Base-by-base conservation (phyloP, 805 yeast genomes). In the Hanseniaspora vineae region DNA sequence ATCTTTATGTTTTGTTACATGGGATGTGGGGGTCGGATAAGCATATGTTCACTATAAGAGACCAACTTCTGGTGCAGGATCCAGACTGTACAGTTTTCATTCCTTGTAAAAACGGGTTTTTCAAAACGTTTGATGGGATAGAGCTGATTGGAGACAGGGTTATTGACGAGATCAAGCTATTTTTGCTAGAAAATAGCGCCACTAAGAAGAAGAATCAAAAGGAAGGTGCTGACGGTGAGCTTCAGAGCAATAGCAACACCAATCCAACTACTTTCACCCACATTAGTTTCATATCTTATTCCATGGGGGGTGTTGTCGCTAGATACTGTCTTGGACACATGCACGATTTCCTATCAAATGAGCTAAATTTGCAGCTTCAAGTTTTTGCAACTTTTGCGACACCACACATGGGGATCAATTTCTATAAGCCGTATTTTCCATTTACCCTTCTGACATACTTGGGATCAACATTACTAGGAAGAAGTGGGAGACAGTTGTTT, bases 111-210 rank as follows among this genome's bases (percentile, higher is more conserved):
- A 86, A 84, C 52, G 71, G 82, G 0, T 80, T 84, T 33, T 76
- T 81, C 56, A 76, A 79, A 56, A 85, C 96, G 0, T 84, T 85
- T 57, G 96, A 89, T 58, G 97, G 97, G 2, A 70, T 87, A 18
- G 80, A 78, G 53, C 72, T 80, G 45, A 75, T 82, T 49, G 88
- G 89, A 2, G 77, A 81, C 50, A 67, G 88, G 14, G 76, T 85
- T 37, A 58, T 82, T n/a, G 69, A 73, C 32, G 96, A 87, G 60
- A 69, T 89, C 14, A 67, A 73, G 37, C 58, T 59, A 8, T 71
- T 71, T 54, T 62, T 76, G 31, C 64, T 63, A 15, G 58, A 52
- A 11, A 60, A 66, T 51, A 55, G 70, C 23, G 51, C 50, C 14
- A 65, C 66, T 33, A 12, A 12, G 9, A 33, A 33, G 14, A 13